Evolutionary conservation across 2,329 filamentous ascomycete genomes (phyloP).

Genomic region (Cadophora sp.): DNA sequence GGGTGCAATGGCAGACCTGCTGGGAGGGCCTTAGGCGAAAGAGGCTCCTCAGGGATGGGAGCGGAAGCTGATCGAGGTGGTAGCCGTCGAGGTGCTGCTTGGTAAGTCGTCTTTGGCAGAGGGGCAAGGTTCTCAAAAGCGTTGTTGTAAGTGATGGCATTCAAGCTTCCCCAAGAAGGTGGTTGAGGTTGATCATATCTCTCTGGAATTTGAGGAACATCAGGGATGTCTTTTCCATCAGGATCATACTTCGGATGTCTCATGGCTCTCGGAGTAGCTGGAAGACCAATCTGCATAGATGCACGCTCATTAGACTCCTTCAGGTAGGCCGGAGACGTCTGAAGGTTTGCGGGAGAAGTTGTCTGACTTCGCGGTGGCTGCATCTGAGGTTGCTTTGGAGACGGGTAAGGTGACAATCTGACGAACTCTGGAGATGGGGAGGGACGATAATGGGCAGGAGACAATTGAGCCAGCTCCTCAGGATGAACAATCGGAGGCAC

Average conservation of each 20-base stretch:
- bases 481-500: constrained; percentile 84
- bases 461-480: constrained; percentile 53
- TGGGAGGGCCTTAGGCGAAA: constrained; percentile 43
- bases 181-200: constrained; percentile 47
- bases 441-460: constrained; percentile 40
- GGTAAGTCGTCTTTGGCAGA: constrained; percentile 45
- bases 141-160: constrained; percentile 38
- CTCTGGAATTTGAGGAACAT: constrained; percentile 60
- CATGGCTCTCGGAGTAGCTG: constrained; percentile 92
- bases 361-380: constrained; percentile 66
- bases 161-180: constrained; percentile 37
- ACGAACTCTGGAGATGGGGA: constrained; percentile 37
- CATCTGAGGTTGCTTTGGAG: constrained; percentile 48
- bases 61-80: constrained; percentile 68
- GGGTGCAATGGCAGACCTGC: constrained; percentile 50
- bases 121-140: constrained; percentile 42
- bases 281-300: constrained; percentile 73
- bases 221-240: constrained; percentile 61
- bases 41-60: constrained; percentile 57
- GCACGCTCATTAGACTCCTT: constrained; percentile 56
- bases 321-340: constrained; percentile 37
- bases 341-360: constrained; percentile 51
- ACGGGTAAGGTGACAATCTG: constrained; percentile 35
- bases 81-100: constrained; percentile 55
- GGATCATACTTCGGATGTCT: constrained; percentile 74